phyloP scores from a whole-genome alignment of 2,329 filamentous ascomycete genomes.

The Aspergillus vadensis region DNA sequence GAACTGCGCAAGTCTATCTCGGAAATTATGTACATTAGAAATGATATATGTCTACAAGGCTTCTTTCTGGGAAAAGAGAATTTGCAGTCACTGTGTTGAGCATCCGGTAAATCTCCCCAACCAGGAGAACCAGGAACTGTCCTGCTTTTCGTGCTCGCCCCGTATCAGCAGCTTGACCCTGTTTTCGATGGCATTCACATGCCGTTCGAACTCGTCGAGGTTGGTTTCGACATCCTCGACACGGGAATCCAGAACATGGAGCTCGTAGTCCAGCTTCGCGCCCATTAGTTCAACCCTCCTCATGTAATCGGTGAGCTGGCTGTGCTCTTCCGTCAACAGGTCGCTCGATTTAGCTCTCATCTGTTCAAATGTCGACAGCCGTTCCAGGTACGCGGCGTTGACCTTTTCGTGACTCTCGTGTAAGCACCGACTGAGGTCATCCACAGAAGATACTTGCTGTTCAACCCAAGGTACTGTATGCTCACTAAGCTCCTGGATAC shows the following conservation, averaged over 20 bases:
- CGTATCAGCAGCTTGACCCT: conserved; percentile 64
- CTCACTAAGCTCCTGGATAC: conserved; percentile 41
- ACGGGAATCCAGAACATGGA: conserved; percentile 74
- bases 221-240: conserved; percentile 86
- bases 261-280: conserved; percentile 89
- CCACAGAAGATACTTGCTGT: conserved; percentile 45
- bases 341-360: conserved; percentile 69
- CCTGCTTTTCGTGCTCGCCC: conserved; percentile 65
- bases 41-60: conserved; percentile 19
- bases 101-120: conserved; percentile 34
- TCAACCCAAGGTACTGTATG: conserved; percentile 47
- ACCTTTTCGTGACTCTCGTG: conserved; percentile 66
- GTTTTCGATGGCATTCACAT: conserved; percentile 71
- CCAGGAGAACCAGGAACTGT: conserved; percentile 62
- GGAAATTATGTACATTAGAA: conserved; percentile 25
- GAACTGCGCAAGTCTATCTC: conserved; percentile 14
- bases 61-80: conserved; percentile 13
- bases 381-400: conserved; percentile 67
- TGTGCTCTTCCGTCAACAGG: conserved; percentile 68
- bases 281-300: conserved; percentile 79
- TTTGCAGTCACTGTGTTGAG: conserved; percentile 8
- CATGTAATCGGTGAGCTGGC: conserved; percentile 67
- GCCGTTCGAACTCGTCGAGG: conserved; percentile 74
- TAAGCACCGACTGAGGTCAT: conserved; percentile 65
- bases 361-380: conserved; percentile 69